phyloP scores from a whole-genome alignment of 768 basidiomycete genomes.

The Pleurotus tuber-regium region DNA sequence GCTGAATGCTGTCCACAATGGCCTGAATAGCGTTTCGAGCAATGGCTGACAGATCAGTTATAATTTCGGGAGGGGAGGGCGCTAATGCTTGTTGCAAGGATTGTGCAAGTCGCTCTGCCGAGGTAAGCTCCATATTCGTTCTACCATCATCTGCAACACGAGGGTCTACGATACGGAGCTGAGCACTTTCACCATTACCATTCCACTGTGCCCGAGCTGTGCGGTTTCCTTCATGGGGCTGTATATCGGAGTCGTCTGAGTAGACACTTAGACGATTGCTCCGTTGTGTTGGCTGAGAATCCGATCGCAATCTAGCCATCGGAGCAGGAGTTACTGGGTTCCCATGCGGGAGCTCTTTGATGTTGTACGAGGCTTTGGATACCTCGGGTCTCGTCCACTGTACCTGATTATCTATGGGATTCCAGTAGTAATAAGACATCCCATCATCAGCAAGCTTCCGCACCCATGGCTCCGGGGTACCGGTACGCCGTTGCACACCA shows the following conservation, averaged over 20 bases:
- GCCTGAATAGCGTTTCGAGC: conserved; percentile 60
- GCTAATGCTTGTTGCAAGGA: conserved; percentile 58
- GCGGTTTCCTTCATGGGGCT: conserved; percentile 40
- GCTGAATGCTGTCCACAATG: conserved; percentile 59
- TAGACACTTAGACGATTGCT: conserved; percentile 55
- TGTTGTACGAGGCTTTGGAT: conserved; percentile 12
- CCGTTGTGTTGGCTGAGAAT: conserved; percentile 27
- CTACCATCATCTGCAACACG: too few species aligned
- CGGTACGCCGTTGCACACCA: conserved; percentile 54
- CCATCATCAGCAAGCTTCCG: conserved; percentile 81
- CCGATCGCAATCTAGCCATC: not conserved
- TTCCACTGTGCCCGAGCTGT: conserved; percentile 27
- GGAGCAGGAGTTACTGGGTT: not conserved
- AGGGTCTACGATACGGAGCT: conserved; percentile 1
- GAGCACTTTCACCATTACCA: conserved; percentile 10
- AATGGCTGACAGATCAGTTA: conserved; percentile 59
- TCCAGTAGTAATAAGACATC: conserved; percentile 74
- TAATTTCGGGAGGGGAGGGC: conserved; percentile 53
- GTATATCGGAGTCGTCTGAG: conserved; percentile 78
- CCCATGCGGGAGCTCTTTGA: not conserved
- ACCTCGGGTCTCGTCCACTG: conserved; percentile 68
- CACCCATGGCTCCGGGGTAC: conserved; percentile 81
- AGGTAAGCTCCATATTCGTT: conserved; percentile 50
- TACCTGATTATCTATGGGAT: conserved; percentile 63
- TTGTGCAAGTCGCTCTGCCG: conserved; percentile 66